Evolutionary conservation across 495 filamentous ascomycete species (phyloP).

Genomic region (Thozetella sp.): DNA sequence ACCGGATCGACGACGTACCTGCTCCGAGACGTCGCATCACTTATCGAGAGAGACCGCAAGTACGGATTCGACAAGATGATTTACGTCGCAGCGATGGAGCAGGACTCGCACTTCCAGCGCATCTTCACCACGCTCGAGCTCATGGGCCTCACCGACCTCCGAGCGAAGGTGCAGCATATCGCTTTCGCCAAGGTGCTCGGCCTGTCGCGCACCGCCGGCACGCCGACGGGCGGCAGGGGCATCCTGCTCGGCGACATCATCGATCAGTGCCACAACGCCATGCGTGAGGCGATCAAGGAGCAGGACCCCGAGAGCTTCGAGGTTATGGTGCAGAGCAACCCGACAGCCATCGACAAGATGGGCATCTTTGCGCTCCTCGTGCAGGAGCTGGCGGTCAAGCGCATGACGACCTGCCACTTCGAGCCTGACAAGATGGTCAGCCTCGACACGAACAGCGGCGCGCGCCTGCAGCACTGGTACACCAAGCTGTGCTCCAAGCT

Average conservation of each 20-base stretch:
- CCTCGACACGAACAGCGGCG: constrained; percentile 1
- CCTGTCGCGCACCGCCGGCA: constrained; percentile 1
- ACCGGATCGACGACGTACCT: constrained; percentile 72
- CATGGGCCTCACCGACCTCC: constrained; percentile 36
- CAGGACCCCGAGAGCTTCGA: constrained; percentile 1
- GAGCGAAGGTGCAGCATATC: not conserved
- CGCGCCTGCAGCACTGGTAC: constrained; percentile 2
- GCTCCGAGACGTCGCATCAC: constrained; percentile 72
- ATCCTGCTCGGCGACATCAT: not conserved
- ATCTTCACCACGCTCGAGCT: constrained; percentile 72
- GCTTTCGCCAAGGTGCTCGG: not conserved
- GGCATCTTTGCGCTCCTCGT: not conserved
- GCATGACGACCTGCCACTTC: not conserved
- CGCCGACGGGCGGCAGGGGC: not conserved
- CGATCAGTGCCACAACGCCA: not conserved
- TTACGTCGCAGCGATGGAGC: constrained; percentile 71
- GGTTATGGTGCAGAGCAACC: not conserved
- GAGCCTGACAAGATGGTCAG: not conserved
- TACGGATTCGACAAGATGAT: constrained; percentile 78
- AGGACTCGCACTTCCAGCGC: constrained; percentile 72
- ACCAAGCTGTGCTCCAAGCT: not conserved
- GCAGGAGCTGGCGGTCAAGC: not conserved
- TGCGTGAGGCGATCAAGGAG: not conserved
- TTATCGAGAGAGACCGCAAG: constrained; percentile 60
- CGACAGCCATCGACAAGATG: not conserved